Evolutionary conservation across 495 filamentous ascomycete genomes (phyloP).

Genomic region (Bryoglossum gracile): DNA sequence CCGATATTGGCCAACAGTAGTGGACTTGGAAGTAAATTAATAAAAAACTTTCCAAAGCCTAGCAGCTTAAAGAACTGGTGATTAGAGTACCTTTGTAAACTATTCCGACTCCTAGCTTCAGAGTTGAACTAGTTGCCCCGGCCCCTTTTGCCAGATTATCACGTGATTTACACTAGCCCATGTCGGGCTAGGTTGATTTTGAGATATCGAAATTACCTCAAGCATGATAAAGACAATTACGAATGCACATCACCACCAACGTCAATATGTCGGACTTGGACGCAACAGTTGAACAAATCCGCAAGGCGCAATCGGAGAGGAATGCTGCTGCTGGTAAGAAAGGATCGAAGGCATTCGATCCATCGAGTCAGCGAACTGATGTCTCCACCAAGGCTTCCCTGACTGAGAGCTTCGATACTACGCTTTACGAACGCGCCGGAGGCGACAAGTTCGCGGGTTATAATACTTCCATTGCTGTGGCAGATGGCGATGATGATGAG

Average conservation of each 20-base stretch:
- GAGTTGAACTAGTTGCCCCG: too few relatives aligned
- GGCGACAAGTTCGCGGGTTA: conserved; percentile 86
- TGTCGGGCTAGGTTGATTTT: not conserved
- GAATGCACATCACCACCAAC: not conserved
- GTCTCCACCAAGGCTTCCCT: conserved; percentile 89
- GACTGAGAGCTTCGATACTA: conserved; percentile 89
- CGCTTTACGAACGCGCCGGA: conserved; percentile 78
- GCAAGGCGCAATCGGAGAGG: conserved; percentile 83
- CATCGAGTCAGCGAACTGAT: conserved; percentile 81
- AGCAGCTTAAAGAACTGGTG: too few relatives aligned
- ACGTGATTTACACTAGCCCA: not conserved
- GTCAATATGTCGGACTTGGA: conserved; percentile 58
- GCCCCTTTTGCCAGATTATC: not conserved
- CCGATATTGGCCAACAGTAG: too few relatives aligned
- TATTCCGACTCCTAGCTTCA: too few relatives aligned
- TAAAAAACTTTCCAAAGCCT: too few relatives aligned
- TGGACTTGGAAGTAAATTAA: too few relatives aligned
- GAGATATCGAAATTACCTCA: not conserved
- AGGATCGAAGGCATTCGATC: conserved; percentile 81
- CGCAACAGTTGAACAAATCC: conserved; percentile 75
- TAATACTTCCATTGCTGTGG: conserved; percentile 76
- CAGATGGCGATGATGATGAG: conserved; percentile 76
- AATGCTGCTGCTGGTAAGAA: conserved; percentile 80
- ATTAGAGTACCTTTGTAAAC: too few relatives aligned
- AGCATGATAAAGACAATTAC: not conserved